Evolutionary conservation across 1,139 yeast genomes (phyloP).

Genomic region (Candida dubliniensis): DNA sequence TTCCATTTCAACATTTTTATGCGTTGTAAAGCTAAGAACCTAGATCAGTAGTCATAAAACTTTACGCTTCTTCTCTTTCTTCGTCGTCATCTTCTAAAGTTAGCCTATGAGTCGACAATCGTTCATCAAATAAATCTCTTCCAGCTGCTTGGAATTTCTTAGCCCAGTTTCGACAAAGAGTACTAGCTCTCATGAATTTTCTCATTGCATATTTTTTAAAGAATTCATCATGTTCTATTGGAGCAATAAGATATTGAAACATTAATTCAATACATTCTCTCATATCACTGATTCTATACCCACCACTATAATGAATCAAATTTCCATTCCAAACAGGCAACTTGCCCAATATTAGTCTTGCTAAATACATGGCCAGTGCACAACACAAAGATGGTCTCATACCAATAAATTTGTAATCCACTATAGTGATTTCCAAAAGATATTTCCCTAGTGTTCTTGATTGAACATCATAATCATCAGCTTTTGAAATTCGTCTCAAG

Average conservation of each 20-base stretch:
- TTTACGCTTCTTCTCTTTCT: background rate
- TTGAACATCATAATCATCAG: slow-evolving; percentile 92
- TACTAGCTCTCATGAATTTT: slow-evolving; percentile 87
- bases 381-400: slow-evolving; percentile 80
- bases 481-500: slow-evolving; percentile 87
- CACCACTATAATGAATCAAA: slow-evolving; percentile 86
- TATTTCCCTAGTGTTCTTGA: slow-evolving; percentile 91
- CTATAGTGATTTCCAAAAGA: slow-evolving; percentile 74
- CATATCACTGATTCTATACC: slow-evolving; percentile 75
- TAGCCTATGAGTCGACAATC: slow-evolving; percentile 17
- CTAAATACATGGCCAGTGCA: slow-evolving; percentile 89
- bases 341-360: slow-evolving; percentile 75
- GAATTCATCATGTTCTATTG: slow-evolving; percentile 90
- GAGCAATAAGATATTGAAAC: slow-evolving; percentile 74
- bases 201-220: slow-evolving; percentile 92
- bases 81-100: slow-evolving; percentile 3
- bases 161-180: slow-evolving; percentile 90
- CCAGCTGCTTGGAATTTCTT: slow-evolving; percentile 51
- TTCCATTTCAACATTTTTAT: too few relatives aligned
- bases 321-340: slow-evolving; percentile 79
- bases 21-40: too few relatives aligned
- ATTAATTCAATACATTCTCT: slow-evolving; percentile 71
- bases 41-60: background rate
- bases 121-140: slow-evolving; percentile 26
- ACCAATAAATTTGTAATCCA: slow-evolving; percentile 80